These are phyloP conservation scores for Auricularia cornea DNA, from an alignment of 768 basidiomycete genomes.

Conservation along the genomic window DNA sequence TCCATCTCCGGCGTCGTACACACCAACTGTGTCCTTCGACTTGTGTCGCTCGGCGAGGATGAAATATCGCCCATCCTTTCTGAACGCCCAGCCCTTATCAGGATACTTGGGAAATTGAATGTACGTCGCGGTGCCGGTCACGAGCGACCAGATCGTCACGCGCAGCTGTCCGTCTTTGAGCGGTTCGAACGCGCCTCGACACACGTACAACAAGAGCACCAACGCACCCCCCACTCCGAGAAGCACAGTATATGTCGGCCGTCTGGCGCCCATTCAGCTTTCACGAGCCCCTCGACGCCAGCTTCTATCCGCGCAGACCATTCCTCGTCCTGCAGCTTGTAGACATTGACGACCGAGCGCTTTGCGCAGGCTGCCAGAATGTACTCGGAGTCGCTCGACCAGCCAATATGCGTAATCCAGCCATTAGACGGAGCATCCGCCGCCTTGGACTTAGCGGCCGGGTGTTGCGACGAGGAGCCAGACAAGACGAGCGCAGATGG, in stretches of 20 bases:
- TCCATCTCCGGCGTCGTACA: slow-evolving; percentile 67
- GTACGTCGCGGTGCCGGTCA: slow-evolving; percentile 65
- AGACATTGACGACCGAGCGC: slow-evolving; percentile 61
- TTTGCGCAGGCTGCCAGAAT: slow-evolving; percentile 74
- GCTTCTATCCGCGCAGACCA: slow-evolving; percentile 74
- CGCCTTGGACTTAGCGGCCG: slow-evolving; percentile 8
- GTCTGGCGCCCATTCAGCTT: slow-evolving; percentile 86
- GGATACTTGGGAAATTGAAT: slow-evolving; percentile 82
- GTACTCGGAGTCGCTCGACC: slow-evolving; percentile 86
- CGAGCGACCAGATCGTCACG: slow-evolving; percentile 78
- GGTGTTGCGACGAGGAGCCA: slow-evolving; percentile 25
- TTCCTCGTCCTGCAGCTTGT: slow-evolving; percentile 69
- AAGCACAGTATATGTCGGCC: slow-evolving; percentile 80
- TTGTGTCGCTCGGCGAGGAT: slow-evolving; percentile 82
- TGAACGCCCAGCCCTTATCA: slow-evolving; percentile 74
- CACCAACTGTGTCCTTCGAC: slow-evolving; percentile 77
- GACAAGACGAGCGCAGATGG: slow-evolving; percentile 38
- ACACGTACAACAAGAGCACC: background rate
- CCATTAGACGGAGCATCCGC: slow-evolving; percentile 20
- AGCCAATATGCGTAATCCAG: slow-evolving; percentile 67
- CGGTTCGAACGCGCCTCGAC: slow-evolving; percentile 5
- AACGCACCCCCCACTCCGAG: slow-evolving; percentile 86
- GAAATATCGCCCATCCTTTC: slow-evolving; percentile 75
- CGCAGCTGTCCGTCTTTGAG: slow-evolving; percentile 46
- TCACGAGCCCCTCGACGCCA: slow-evolving; percentile 76